Conservation (phyloP, 2,329 filamentous ascomycete species). For the Phoma sp. region DNA sequence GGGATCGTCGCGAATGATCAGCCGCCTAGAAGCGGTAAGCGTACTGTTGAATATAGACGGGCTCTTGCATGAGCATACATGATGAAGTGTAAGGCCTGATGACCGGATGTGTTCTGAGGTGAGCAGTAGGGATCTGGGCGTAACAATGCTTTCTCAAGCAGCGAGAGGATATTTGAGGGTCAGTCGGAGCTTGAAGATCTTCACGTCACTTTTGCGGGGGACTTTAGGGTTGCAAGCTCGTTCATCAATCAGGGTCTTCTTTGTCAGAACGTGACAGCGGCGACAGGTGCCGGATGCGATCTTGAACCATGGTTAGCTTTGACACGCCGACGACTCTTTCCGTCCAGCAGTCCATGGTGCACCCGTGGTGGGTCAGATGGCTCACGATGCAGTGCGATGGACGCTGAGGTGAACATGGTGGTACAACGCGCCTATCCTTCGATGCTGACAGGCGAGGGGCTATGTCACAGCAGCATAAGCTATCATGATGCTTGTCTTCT, state of each 20-base stretch:
- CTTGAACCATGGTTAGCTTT: slow-evolving; percentile 15
- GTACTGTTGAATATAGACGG: slow-evolving; percentile 21
- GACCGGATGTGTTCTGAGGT: slow-evolving; percentile 18
- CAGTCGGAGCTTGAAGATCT: neutral
- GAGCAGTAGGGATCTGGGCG: slow-evolving; percentile 13
- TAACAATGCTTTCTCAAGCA: slow-evolving; percentile 2
- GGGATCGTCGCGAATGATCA: slow-evolving; percentile 81
- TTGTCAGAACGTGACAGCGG: slow-evolving; percentile 35
- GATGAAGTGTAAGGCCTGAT: slow-evolving; percentile 22
- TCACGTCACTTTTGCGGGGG: slow-evolving; percentile 33
- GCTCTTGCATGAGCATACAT: slow-evolving; percentile 44
- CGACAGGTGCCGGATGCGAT: slow-evolving; percentile 28
- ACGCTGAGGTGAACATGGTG: slow-evolving; percentile 38
- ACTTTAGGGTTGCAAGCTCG: slow-evolving; percentile 19
- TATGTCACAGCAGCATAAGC: slow-evolving; percentile 39
- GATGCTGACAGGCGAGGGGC: slow-evolving; percentile 21
- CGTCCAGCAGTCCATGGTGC: slow-evolving; percentile 13
- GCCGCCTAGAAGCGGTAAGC: slow-evolving; percentile 67
- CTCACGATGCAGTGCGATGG: slow-evolving; percentile 34
- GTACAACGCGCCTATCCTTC: slow-evolving; percentile 40
- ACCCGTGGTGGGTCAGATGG: slow-evolving; percentile 30
- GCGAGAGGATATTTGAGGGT: slow-evolving; percentile 27
- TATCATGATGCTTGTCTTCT: slow-evolving; percentile 13
- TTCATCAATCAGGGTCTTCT: slow-evolving; percentile 31
- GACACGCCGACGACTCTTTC: slow-evolving; percentile 14